Evolutionary conservation across 169 alveolate genomes (phyloP), one percentile per base, ranked within the genome.

Genomic region (Gregarina niphandrodes): DNA sequence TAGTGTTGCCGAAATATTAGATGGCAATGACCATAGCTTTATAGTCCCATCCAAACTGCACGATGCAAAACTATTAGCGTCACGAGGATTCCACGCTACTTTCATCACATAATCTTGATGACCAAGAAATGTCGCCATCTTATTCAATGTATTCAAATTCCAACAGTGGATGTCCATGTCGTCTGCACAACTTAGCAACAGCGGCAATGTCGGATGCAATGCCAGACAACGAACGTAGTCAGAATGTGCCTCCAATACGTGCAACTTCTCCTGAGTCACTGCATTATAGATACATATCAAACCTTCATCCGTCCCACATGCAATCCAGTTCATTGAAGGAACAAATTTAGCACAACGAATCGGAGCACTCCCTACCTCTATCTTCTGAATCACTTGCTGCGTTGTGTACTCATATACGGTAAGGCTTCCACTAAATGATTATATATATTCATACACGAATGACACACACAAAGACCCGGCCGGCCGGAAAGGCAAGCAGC

Each of bases 91-190:
- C 87, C 80, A 87, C 43, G 54, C 85, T 61, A 66, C 67, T 82
- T 79, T 80, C 99, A 92, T 92, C 17, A 92, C 95, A 54, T 84
- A 92, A 69, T 92, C 96, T 30, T 84, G 77, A 49, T 84, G 96
- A 18, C 90, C 93, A 49, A 87, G 95, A 58, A 72, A 92, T 1
- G 87, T 62, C 46, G 84, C 76, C 23, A 72, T 57, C 41, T 74
- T 61, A 38, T 69, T 57, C 87, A 93, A 92, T 40, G 78, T 73
- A 49, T 78, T 74, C 66, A 83, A 80, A 43, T 89, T 95, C 92
- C 96, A 92, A 44, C 86, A 53, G 60, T 81, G 79, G 41, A 85
- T 76, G 2, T 93, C 79, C 82, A 83, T 78, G 59, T 92, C 99
- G 65, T 92, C 99, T 6, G 97, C 83, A 30, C 89, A 71, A 32